phyloP scores from a whole-genome alignment of 805 yeast species.

The Cyberlindnera euphorbiae region DNA sequence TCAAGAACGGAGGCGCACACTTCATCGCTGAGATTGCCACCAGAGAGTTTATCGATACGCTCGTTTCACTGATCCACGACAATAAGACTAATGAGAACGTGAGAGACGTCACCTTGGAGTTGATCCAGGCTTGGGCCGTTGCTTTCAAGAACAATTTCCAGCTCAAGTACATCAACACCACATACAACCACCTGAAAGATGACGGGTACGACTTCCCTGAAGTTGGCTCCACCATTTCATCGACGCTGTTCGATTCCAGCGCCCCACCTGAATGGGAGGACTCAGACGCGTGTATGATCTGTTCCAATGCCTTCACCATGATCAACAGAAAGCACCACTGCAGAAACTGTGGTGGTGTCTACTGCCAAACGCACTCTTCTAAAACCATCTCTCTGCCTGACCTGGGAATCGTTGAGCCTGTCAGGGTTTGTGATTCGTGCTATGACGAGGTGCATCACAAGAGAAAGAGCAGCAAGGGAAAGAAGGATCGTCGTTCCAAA shows the following conservation, averaged over 20 bases:
- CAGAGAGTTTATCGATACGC: constrained; percentile 80
- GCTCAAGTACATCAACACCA: constrained; percentile 56
- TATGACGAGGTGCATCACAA: constrained; percentile 51
- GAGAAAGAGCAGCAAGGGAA: constrained; percentile 25
- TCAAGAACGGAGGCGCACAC: constrained; percentile 89
- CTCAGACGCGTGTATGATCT: constrained; percentile 91
- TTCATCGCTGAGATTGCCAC: constrained; percentile 75
- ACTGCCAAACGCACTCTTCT: constrained; percentile 79
- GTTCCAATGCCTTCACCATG: constrained; percentile 74
- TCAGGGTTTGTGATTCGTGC: constrained; percentile 92
- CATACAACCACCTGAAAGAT: constrained; percentile 52
- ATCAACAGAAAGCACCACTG: constrained; percentile 94
- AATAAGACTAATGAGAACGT: constrained; percentile 46
- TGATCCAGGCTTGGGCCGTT: constrained; percentile 73
- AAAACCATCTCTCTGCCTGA: constrained; percentile 68
- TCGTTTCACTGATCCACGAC: constrained; percentile 43
- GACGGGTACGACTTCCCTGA: constrained; percentile 69
- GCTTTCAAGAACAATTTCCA: constrained; percentile 68
- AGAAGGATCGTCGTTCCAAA: constrained; percentile 18
- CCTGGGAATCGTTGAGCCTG: constrained; percentile 82
- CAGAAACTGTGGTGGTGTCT: constrained; percentile 95
- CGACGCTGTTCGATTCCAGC: constrained; percentile 71
- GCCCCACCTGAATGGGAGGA: constrained; percentile 99
- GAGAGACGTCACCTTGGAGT: constrained; percentile 51
- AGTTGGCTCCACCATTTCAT: constrained; percentile 31